These are phyloP conservation scores for Russula sp. DNA, from an alignment of 768 basidiomycete genomes.

Conservation along the genomic window DNA sequence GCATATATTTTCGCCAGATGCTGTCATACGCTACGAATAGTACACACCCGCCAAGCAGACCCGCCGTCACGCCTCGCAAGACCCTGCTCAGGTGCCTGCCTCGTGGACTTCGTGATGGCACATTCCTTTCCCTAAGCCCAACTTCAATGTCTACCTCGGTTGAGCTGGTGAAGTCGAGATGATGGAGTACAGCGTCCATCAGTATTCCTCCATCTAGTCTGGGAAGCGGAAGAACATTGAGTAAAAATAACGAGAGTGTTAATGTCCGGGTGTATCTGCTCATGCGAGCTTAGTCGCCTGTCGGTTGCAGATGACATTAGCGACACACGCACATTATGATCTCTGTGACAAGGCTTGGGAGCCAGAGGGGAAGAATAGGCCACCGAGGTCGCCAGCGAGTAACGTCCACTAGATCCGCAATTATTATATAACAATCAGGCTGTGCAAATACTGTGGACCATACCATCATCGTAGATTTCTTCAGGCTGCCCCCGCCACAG, in stretches of 20 bases:
- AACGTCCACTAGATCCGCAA: slow-evolving; percentile 48
- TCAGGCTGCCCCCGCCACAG: slow-evolving; percentile 69
- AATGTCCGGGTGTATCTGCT: slow-evolving; percentile 60
- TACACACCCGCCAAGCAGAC: slow-evolving; percentile 19
- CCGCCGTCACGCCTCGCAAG: slow-evolving; percentile 6
- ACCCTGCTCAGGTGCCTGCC: slow-evolving; percentile 19
- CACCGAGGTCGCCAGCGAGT: slow-evolving; percentile 48
- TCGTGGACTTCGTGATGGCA: slow-evolving; percentile 2
- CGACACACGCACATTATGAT: slow-evolving; percentile 65
- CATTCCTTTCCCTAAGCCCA: slow-evolving; percentile 8
- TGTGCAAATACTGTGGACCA: slow-evolving; percentile 14
- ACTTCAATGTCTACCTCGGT: slow-evolving; percentile 20
- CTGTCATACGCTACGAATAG: slow-evolving; percentile 17
- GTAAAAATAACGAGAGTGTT: slow-evolving; percentile 73
- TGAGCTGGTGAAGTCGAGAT: neutral
- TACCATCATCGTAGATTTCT: slow-evolving; percentile 69
- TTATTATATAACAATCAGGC: slow-evolving; percentile 3
- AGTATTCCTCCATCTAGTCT: slow-evolving; percentile 69
- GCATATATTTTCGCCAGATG: slow-evolving; percentile 12
- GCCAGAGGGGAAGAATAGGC: slow-evolving; percentile 39
- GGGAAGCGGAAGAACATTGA: slow-evolving; percentile 77
- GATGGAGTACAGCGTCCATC: slow-evolving; percentile 39
- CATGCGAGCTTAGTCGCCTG: neutral
- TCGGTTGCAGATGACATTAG: neutral
- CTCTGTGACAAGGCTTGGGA: slow-evolving; percentile 41